Percentiles rank a stretch among this genome's conserved stretches.
These are phyloP conservation scores for Aspergillus viridinutans DNA, from an alignment of 2,329 filamentous ascomycete species.

Conservation along the genomic window DNA sequence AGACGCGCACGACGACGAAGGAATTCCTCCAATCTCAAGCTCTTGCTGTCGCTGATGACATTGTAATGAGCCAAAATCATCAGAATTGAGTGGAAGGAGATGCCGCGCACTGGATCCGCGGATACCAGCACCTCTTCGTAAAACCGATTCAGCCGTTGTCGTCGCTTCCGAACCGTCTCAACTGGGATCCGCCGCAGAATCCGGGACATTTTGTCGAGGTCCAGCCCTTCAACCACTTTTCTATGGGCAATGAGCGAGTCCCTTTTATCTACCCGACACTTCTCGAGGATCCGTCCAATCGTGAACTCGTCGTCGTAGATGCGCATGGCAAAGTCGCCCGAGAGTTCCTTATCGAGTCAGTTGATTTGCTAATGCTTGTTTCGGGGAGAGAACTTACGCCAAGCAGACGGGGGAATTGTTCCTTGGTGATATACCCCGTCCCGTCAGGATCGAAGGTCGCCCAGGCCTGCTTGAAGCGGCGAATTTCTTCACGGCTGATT, in stretches of 20 bases:
- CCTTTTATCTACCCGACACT: constrained; percentile 61
- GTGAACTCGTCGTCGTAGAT: constrained; percentile 92
- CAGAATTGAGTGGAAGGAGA: constrained; percentile 84
- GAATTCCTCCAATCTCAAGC: constrained; percentile 89
- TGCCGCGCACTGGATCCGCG: constrained; percentile 81
- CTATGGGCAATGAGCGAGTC: constrained; percentile 37
- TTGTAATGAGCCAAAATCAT: constrained; percentile 99
- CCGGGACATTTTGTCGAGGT: constrained; percentile 70
- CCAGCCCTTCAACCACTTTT: constrained; percentile 53
- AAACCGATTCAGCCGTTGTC: constrained; percentile 84
- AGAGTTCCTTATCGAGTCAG: constrained; percentile 60
- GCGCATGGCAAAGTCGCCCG: constrained; percentile 93
- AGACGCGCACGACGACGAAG: constrained; percentile 82
- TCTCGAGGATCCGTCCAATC: constrained; percentile 78
- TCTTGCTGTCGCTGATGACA: constrained; percentile 97
- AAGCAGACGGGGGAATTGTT: constrained; percentile 80
- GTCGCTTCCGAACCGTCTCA: constrained; percentile 66
- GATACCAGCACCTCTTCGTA: constrained; percentile 95
- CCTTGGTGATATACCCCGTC: constrained; percentile 84
- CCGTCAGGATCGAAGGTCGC: constrained; percentile 90
- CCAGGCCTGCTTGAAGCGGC: constrained; percentile 98
- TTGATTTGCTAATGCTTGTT: not conserved
- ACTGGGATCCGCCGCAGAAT: constrained; percentile 72
- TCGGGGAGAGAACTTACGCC: constrained; percentile 52
- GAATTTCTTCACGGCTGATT: constrained; percentile 88